Conservation (phyloP, 2,329 filamentous ascomycete species). For the Amauroascus niger region DNA sequence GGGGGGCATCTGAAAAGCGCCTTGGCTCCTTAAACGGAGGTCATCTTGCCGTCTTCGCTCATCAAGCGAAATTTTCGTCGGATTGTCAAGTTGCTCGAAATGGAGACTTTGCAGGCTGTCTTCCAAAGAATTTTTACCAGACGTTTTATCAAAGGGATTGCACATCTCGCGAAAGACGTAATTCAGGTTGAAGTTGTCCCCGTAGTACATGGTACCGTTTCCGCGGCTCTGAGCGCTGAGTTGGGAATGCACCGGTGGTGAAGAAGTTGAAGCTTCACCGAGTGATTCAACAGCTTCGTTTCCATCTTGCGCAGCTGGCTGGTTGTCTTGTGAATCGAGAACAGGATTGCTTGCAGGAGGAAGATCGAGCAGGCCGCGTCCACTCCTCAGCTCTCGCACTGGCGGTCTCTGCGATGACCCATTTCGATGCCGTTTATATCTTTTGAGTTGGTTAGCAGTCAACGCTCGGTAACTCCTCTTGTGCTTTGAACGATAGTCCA, state of each 20-base stretch:
- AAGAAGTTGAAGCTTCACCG: too few species aligned
- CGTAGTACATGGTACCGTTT: slow-evolving; percentile 10
- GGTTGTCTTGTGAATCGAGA: not conserved
- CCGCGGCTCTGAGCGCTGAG: not conserved
- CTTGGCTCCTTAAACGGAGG: slow-evolving; percentile 5
- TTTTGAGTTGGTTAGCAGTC: not conserved
- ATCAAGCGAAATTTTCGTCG: slow-evolving; percentile 16
- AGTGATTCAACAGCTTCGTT: too few species aligned
- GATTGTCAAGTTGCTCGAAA: slow-evolving; percentile 14
- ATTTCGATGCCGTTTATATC: slow-evolving; percentile 3
- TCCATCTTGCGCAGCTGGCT: too few species aligned
- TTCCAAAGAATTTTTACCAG: slow-evolving; percentile 10
- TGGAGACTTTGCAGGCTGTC: slow-evolving; percentile 19
- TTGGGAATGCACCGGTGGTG: too few species aligned
- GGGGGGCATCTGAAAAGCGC: slow-evolving; percentile 18
- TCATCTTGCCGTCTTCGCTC: not conserved
- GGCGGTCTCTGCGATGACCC: not conserved
- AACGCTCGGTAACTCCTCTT: not conserved
- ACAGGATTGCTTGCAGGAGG: too few species aligned
- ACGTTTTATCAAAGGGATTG: slow-evolving; percentile 18
- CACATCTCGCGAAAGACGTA: slow-evolving; percentile 23
- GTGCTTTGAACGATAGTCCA: not conserved
- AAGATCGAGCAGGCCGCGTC: not conserved
- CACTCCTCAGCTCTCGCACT: not conserved
- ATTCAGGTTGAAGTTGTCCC: slow-evolving; percentile 21